Evolutionary conservation across 2,329 filamentous ascomycete species (phyloP).

Genomic region (Phialocephala sp.): DNA sequence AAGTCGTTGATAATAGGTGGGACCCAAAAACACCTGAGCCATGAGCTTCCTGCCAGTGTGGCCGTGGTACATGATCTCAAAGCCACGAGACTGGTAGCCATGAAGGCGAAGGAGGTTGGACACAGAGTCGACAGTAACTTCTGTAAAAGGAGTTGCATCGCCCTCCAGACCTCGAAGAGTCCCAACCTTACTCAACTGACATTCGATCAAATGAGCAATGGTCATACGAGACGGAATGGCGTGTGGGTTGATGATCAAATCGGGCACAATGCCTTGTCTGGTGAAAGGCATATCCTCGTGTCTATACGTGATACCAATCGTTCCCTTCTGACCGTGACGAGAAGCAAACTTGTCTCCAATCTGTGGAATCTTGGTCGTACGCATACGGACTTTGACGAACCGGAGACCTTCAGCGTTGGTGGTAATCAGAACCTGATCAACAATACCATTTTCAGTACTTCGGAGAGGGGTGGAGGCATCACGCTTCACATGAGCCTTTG

Average conservation of each 20-base stretch:
- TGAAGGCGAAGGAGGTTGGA: constrained; percentile 85
- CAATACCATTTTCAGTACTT: constrained; percentile 95
- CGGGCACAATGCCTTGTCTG: constrained; percentile 86
- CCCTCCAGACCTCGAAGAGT: constrained; percentile 93
- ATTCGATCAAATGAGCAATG: constrained; percentile 99
- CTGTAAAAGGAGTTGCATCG: constrained; percentile 96
- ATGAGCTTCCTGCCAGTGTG: constrained; percentile 94
- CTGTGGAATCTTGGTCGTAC: constrained; percentile 97
- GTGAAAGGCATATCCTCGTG: constrained; percentile 99
- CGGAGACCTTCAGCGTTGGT: constrained; percentile 93
- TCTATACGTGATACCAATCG: constrained; percentile 96
- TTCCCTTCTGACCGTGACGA: constrained; percentile 98
- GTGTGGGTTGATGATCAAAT: constrained; percentile 99
- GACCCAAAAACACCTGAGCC: constrained; percentile 94
- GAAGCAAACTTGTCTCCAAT: constrained; percentile 99
- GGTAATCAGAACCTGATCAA: constrained; percentile 91
- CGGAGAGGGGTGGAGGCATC: constrained; percentile 95
- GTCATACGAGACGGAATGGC: constrained; percentile 99
- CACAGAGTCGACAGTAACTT: constrained; percentile 93
- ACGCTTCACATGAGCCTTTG: constrained; percentile 87
- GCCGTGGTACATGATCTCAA: constrained; percentile 98
- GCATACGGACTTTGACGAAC: constrained; percentile 96
- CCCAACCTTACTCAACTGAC: constrained; percentile 93
- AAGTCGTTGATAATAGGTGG: constrained; percentile 98
- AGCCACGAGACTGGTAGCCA: constrained; percentile 95